Base-by-base conservation (phyloP, 768 basidiomycete species). In the Lepiota subincarnata region DNA sequence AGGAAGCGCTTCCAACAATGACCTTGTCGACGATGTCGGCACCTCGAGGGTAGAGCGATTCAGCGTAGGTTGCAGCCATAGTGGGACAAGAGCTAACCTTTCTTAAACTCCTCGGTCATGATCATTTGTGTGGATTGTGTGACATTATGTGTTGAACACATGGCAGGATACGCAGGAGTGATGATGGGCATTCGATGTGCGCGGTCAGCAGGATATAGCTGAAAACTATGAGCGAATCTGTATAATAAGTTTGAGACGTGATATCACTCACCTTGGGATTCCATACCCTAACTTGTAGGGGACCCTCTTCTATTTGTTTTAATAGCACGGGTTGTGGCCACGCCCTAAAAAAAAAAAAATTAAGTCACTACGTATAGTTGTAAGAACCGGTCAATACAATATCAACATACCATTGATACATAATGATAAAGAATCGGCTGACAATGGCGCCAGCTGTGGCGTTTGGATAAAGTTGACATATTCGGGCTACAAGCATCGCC, bases 121-220 rank as follows among this genome's bases (percentile, higher is more conserved):
- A 99, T 90, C 78, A 88, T 86, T 70, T 97, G 92, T 4, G 96
- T 98, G 7, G 94, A 97, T 39, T 83, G 82, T 48, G 93, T 94
- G 56, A 98, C 95, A 62, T 98, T 99, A 73, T 99, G 97, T 14
- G 97, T 99, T 20, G 96, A 84, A 68, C 96, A 98, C 96, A 99
- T 99, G 5, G 96, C 87, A 42, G 97, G 97, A 70, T 98, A 99
- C 10, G 97, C 95, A 2, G 97, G 97, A 1, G 97, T 99, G 62
- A 99, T 98, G 64, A 99, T 98, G 11, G 97, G 97, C 97, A 98
- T 98, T 59, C 92, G 82, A 71, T 99, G 97, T n/a, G 90, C 81
- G 54, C 90, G 80, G 68, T 98, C 94, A 55, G 83, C 83, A 4
- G 93, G 93, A 68, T 96, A 98, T 50, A 97, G 68, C 89, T 95